Base-by-base conservation (phyloP, 345 rosid species). In the Erysimum cheiranthoides region DNA sequence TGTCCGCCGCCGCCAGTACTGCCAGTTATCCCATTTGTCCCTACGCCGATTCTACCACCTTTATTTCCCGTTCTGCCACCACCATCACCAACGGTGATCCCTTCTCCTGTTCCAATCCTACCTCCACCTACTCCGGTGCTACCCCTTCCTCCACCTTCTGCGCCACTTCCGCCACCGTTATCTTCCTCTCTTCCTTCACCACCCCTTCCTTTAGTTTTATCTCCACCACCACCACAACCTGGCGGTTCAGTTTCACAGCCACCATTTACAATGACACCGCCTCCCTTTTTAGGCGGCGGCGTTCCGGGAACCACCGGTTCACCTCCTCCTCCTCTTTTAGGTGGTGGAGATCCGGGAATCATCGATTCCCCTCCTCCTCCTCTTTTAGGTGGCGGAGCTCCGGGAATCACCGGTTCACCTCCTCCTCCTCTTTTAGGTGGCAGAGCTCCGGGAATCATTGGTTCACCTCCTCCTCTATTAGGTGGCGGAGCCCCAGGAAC, bases 131-230 rank as follows among this genome's bases (percentile, higher is more conserved):
- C 61, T 39, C 79, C 79, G 3, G 70, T 76, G 3, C 32, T 76
- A 43, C 35, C 60, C 30, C 68, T 71, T 61, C 61, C 79, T 38
- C 79, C 79, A 21, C 78, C 78, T 38, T 12, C 73, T 27, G 61
- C 73, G 9, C 61, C 49, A 3, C 73, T 75, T 67, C 75, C 79
- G 0, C 80, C 75, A 35, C 75, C 75, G 35, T 45, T 76, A 45
- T 54, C 80, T 52, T 61, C 75, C 25, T 43, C 80, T 62, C 59
- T 76, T 45, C 80, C 80, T 18, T 11, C 80, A 53, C 79, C 79
- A 53, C 8, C 80, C 4, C 6, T 53, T 53, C 75, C 75, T 11
- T 54, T 76, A 53, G 71, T 76, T 1, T 45, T 62, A 43, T 76
- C 80, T 3, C 79, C 80, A 2, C 80, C 79, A 68, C 79, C 74